phyloP scores from a whole-genome alignment of 2,329 filamentous ascomycete genomes.

The Nigrospora sphaerica region DNA sequence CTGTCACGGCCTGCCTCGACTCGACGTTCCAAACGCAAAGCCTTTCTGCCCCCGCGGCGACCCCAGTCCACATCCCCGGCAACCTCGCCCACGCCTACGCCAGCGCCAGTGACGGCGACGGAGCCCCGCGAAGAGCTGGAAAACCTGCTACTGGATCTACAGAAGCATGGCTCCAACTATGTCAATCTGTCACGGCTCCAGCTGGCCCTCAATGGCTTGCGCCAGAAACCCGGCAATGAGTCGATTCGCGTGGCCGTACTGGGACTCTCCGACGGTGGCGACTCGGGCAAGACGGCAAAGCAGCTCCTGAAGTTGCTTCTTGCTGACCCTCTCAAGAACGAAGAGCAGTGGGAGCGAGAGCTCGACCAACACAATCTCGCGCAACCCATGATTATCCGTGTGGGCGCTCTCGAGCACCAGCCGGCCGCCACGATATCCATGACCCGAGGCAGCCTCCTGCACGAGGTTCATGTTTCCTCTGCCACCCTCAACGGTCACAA shows the following conservation, averaged over 20 bases:
- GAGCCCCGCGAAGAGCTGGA: slow-evolving; percentile 48
- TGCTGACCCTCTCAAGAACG: slow-evolving; percentile 59
- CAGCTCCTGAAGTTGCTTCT: slow-evolving; percentile 62
- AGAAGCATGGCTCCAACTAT: slow-evolving; percentile 52
- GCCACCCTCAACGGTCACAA: slow-evolving; percentile 52
- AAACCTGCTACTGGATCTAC: slow-evolving; percentile 50
- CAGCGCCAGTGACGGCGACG: too few species aligned
- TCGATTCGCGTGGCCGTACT: slow-evolving; percentile 53
- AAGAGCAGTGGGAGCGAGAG: slow-evolving; percentile 60
- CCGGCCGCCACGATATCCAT: slow-evolving; percentile 32
- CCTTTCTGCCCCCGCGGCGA: slow-evolving; percentile 11
- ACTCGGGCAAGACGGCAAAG: slow-evolving; percentile 44
- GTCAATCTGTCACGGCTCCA: slow-evolving; percentile 65
- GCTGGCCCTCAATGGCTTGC: slow-evolving; percentile 60
- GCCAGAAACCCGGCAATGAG: slow-evolving; percentile 48
- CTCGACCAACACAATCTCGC: slow-evolving; percentile 43
- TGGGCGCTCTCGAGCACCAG: slow-evolving; percentile 27
- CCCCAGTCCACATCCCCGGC: slow-evolving; percentile 13
- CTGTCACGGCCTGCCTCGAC: slow-evolving; percentile 6
- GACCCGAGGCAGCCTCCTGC: slow-evolving; percentile 37
- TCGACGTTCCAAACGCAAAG: slow-evolving; percentile 13
- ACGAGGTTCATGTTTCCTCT: slow-evolving; percentile 57
- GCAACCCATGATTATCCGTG: slow-evolving; percentile 57
- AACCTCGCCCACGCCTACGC: neutral
- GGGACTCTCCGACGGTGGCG: slow-evolving; percentile 32